These are phyloP conservation scores for Rhizopogon roseolus DNA, from an alignment of 768 basidiomycete species.

Conservation along the genomic window DNA sequence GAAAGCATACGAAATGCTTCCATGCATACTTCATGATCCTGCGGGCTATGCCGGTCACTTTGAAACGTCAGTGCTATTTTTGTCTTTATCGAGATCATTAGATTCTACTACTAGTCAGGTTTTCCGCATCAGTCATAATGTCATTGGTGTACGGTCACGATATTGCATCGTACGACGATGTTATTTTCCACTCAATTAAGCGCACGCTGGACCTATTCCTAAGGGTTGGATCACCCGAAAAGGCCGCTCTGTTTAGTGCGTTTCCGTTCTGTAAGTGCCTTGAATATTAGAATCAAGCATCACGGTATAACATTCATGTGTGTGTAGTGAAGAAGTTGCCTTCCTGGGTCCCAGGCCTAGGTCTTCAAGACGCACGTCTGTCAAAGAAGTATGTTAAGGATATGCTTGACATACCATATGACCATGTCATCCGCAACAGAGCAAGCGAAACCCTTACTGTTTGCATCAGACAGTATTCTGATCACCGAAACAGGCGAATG, in stretches of 20 bases:
- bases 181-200: not conserved
- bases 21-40: not conserved
- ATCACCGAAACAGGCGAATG: too few relatives aligned
- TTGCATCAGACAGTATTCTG: too few relatives aligned
- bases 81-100: not conserved
- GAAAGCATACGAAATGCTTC: not conserved
- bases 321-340: slow-evolving; percentile 14
- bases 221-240: not conserved
- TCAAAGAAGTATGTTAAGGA: slow-evolving; percentile 6
- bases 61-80: slow-evolving; percentile 14
- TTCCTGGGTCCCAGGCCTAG: slow-evolving; percentile 22
- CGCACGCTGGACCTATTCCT: not conserved
- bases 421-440: slow-evolving; percentile 1
- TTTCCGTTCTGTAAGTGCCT: not conserved
- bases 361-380: slow-evolving; percentile 13
- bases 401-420: slow-evolving; percentile 9
- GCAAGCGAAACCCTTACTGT: not conserved
- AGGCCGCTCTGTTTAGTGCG: not conserved
- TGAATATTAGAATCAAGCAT: not conserved
- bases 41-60: not conserved
- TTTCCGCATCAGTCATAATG: slow-evolving; percentile 19
- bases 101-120: not conserved
- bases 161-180: not conserved
- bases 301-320: too few relatives aligned
- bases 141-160: slow-evolving; percentile 1